Base-by-base conservation (phyloP, 108 stramenopile genomes). In the Pelagomonas calceolata region DNA sequence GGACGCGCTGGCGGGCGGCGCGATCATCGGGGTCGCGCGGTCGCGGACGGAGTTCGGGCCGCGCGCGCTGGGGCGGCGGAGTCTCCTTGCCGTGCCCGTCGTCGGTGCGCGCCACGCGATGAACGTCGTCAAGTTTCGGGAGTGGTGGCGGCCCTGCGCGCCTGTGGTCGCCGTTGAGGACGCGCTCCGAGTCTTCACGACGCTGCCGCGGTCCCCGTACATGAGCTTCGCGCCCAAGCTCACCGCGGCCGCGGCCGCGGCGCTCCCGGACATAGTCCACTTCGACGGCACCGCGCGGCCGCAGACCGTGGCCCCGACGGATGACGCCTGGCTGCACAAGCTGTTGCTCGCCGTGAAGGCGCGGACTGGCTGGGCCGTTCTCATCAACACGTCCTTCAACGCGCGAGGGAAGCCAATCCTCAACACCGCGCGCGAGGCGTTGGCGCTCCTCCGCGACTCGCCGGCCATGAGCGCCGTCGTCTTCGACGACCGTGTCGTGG, bases 181-280 rank as follows among this genome's bases (percentile, higher is more conserved):
- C 5, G 18, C 34, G 18, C 34, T 21, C 32, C 34, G 34, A 7
- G 66, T 67, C 32, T 67, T 67, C 33, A 32, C 35, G 21, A 34
- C 33, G 31, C 34, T 32, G 18, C 34, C 35, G 12, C 33, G 35
- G 17, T 34, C 34, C 34, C 66, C 66, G 9, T 67, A 32, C 66
- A 67, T 67, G 66, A 32, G 31, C 66, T 67, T 67, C 33, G 66
- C 66, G 66, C 66, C 29, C 66, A 67, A 18, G 66, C 34, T 67
- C 34, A 67, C 17, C 34, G 66, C 9, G 17, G 34, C 33, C 21
- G 66, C 34, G 31, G 66, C 34, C 30, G 33, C 18, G 17, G 32
- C 32, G 32, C 32, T 67, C 34, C 66, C 66, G 66, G 66, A 32
- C 9, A 34, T 34, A 7, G 9, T 32, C 34, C 66, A 67, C 66